A percentile compares a stretch with the other conserved stretches of the same genome.
Conservation (phyloP, 768 basidiomycete genomes). For the Pisolithus marmoratus region DNA sequence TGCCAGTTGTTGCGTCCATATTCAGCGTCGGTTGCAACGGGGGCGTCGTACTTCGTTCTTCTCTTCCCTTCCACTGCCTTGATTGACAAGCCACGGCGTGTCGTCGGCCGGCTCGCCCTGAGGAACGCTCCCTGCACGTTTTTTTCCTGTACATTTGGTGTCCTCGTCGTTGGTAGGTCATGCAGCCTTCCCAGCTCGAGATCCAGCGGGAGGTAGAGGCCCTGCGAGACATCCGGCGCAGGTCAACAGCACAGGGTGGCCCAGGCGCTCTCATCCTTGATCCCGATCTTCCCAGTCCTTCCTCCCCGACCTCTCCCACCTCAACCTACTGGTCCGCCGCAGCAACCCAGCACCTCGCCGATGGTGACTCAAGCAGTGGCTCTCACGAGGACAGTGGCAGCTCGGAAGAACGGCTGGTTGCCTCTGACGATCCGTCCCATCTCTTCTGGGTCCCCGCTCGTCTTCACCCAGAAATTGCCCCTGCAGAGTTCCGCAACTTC, state of each 20-base stretch:
- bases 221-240: slow-evolving; percentile 74
- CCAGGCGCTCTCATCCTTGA: slow-evolving; percentile 84
- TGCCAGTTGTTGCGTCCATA: no score
- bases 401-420: slow-evolving; percentile 26
- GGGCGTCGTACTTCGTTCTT: not conserved
- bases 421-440: slow-evolving; percentile 74
- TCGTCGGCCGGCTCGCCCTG: slow-evolving; percentile 6
- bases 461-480: slow-evolving; percentile 95
- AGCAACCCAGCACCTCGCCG: slow-evolving; percentile 31
- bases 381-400: slow-evolving; percentile 36
- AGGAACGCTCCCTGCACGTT: slow-evolving; percentile 10
- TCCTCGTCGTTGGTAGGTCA: slow-evolving; percentile 15
- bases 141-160: slow-evolving; percentile 5
- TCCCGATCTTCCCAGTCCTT: slow-evolving; percentile 82
- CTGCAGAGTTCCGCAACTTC: slow-evolving; percentile 91
- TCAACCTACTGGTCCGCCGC: slow-evolving; percentile 44
- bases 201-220: slow-evolving; percentile 85
- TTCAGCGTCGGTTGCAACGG: no score
- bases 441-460: slow-evolving; percentile 99
- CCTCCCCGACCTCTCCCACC: slow-evolving; percentile 55
- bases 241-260: slow-evolving; percentile 67
- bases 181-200: slow-evolving; percentile 80
- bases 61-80: slow-evolving; percentile 2
- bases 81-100: slow-evolving; percentile 6
- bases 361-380: slow-evolving; percentile 40